Conservation (phyloP, 192 early-diverging fungal genomes). For the Coemansia sp. region DNA sequence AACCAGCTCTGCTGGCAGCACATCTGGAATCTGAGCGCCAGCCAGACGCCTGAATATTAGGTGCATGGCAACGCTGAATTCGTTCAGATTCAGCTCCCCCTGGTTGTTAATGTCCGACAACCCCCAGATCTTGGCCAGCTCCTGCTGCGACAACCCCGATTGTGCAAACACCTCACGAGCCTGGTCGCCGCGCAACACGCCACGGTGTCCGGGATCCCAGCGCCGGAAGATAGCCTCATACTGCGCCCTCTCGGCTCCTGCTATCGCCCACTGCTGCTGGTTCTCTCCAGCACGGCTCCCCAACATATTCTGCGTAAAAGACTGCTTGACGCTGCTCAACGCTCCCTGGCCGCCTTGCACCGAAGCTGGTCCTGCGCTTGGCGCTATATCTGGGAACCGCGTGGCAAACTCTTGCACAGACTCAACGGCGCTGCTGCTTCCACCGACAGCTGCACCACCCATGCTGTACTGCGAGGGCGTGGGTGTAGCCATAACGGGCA, state of each 20-base stretch:
- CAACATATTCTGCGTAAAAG: conserved; percentile 31
- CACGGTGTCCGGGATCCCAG: conserved; percentile 56
- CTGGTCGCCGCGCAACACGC: conserved; percentile 55
- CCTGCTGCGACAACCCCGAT: conserved; percentile 52
- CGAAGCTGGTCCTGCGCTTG: conserved; percentile 7
- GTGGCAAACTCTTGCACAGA: conserved; percentile 37
- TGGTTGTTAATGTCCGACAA: conserved; percentile 46
- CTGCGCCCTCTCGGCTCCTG: conserved; percentile 27
- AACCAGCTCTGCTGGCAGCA: conserved; percentile 79
- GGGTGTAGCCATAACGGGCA: not conserved
- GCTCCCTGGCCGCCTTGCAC: conserved; percentile 3
- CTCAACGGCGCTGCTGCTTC: conserved; percentile 8
- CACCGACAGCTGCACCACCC: not conserved
- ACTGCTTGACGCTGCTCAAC: conserved; percentile 35
- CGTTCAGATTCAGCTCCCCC: conserved; percentile 90
- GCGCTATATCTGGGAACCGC: conserved; percentile 38
- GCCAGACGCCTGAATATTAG: conserved; percentile 86
- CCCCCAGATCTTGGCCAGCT: conserved; percentile 60
- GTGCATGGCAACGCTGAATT: conserved; percentile 98
- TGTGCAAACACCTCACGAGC: conserved; percentile 64
- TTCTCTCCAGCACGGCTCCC: conserved; percentile 22
- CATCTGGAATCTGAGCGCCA: conserved; percentile 75
- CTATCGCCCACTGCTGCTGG: conserved; percentile 47
- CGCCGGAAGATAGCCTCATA: conserved; percentile 53
- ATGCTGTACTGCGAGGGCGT: not conserved